Percentiles rank a stretch among this genome's conserved stretches.
Conservation (phyloP, 768 basidiomycete species). For the Baorangia bicolor region DNA sequence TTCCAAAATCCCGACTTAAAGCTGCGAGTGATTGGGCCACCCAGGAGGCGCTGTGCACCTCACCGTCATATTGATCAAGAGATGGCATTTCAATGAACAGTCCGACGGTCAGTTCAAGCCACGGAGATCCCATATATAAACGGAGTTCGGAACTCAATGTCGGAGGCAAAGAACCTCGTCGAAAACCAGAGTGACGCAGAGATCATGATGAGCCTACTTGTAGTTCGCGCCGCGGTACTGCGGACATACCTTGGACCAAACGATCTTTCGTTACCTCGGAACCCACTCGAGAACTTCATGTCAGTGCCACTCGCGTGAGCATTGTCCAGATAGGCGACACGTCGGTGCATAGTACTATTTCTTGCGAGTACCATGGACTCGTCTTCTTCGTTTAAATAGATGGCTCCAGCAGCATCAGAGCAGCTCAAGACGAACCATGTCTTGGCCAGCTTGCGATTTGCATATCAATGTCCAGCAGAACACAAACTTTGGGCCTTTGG, state of each 20-base stretch:
- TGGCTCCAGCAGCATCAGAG: background rate
- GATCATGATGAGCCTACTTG: too few relatives aligned
- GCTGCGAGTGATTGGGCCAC: background rate
- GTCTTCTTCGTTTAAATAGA: background rate
- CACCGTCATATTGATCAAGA: background rate
- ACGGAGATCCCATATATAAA: too few relatives aligned
- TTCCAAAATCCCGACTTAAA: background rate
- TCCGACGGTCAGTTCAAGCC: too few relatives aligned
- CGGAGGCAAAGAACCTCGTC: too few relatives aligned
- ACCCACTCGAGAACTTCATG: background rate
- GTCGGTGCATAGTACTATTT: background rate
- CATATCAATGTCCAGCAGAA: background rate
- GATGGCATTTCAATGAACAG: too few relatives aligned
- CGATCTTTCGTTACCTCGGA: background rate
- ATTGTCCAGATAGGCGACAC: background rate
- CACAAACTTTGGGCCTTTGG: background rate
- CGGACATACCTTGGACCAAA: background rate
- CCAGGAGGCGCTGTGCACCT: background rate
- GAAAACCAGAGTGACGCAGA: too few relatives aligned
- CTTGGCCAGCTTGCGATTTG: background rate
- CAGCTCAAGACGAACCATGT: background rate
- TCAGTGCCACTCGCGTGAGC: background rate
- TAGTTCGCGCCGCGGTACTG: too few relatives aligned
- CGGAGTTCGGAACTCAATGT: too few relatives aligned
- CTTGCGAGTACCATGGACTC: background rate